phyloP scores from a whole-genome alignment of 495 filamentous ascomycete genomes.

The Xylaria venustula region DNA sequence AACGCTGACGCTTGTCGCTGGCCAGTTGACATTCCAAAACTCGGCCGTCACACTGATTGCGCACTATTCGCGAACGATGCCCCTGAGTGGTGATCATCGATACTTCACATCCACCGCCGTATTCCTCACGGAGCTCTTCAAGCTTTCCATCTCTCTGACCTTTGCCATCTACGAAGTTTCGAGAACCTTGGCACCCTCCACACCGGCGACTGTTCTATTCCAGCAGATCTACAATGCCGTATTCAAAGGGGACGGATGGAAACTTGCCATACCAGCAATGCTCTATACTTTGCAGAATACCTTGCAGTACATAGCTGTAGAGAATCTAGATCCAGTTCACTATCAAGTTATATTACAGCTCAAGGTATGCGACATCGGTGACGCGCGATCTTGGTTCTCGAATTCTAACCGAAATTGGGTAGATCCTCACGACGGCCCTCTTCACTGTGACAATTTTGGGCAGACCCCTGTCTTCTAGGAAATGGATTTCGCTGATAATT shows the following conservation, averaged over 20 bases:
- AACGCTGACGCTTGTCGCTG: constrained; percentile 18
- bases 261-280: constrained; percentile 83
- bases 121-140: constrained; percentile 89
- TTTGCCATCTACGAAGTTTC: constrained; percentile 87
- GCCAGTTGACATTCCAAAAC: constrained; percentile 75
- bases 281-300: constrained; percentile 90
- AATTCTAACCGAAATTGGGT: neutral
- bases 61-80: constrained; percentile 94
- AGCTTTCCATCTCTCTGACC: constrained; percentile 79
- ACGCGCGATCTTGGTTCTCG: neutral
- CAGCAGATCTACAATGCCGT: constrained; percentile 74
- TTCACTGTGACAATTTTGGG: constrained; percentile 78
- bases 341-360: constrained; percentile 93
- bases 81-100: constrained; percentile 71
- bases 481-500: constrained; percentile 79
- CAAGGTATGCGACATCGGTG: constrained; percentile 47
- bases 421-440: constrained; percentile 82
- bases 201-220: constrained; percentile 76
- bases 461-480: constrained; percentile 62
- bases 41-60: constrained; percentile 77
- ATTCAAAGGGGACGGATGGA: constrained; percentile 95
- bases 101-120: constrained; percentile 95
- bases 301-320: constrained; percentile 87
- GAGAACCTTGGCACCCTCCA: constrained; percentile 66
- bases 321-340: constrained; percentile 85